These are phyloP conservation scores for Naganishia liquefaciens DNA, from an alignment of 1,284 basidiomycete species.

Conservation along the genomic window DNA sequence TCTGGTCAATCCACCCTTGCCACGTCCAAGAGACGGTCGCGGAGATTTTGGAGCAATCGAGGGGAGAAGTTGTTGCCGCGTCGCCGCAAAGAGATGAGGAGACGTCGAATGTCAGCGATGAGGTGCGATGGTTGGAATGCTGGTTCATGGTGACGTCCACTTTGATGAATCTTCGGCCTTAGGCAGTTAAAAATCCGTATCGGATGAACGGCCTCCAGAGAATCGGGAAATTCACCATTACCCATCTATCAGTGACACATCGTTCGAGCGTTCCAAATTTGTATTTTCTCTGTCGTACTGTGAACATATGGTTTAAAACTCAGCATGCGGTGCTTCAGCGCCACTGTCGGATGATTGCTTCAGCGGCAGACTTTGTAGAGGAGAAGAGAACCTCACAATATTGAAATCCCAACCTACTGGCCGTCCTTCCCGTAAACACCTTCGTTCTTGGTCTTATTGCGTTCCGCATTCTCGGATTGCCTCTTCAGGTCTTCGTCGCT, in stretches of 20 bases:
- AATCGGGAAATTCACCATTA: no score
- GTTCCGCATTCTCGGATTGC: constrained; percentile 10
- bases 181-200: neutral
- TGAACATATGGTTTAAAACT: no score
- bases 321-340: no score
- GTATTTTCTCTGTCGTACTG: no score
- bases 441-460: constrained; percentile 20
- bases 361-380: no score
- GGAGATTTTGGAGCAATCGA: constrained; percentile 5
- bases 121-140: constrained; percentile 6
- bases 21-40: constrained; percentile 18
- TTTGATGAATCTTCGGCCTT: constrained; percentile 8
- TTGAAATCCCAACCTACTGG: constrained; percentile 1
- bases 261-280: no score
- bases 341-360: no score
- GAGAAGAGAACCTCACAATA: no score
- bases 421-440: constrained; percentile 20
- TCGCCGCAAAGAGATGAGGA: neutral
- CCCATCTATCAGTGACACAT: no score
- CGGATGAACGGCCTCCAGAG: no score
- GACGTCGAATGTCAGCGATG: neutral
- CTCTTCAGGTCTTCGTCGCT: constrained; percentile 11
- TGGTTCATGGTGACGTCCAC: constrained; percentile 28
- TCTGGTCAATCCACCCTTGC: constrained; percentile 23
- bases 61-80: neutral